Base-by-base conservation (phyloP, 2,329 filamentous ascomycete species). In the Fusarium poae region DNA sequence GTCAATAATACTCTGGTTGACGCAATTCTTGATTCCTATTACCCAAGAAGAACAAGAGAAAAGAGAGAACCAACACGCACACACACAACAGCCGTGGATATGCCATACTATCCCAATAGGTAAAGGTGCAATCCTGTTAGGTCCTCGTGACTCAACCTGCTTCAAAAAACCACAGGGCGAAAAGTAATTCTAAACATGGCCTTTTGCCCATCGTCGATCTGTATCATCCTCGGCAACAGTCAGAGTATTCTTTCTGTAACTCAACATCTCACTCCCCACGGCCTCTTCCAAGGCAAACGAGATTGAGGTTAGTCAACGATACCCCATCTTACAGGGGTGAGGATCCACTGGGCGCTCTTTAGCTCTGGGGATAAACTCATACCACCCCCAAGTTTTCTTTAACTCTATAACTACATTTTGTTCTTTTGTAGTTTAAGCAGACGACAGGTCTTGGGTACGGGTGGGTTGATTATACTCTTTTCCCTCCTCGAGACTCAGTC, bases 281-380 rank as follows among this genome's bases (percentile, higher is more conserved):
- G 35, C 65, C 27, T 45, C 30, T 68, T 69, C 66, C 66, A 68
- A 68, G 66, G 66, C 66, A 68, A 66, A 69, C 66, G 66, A 68
- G 66, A 68, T 68, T 68, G 66, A 68, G 49, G 65, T 68, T 68
- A 68, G 66, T 68, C 66, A 68, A 69, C 44, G 61, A 65, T 60
- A 53, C 65, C 55, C 59, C 60, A 46, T 60, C 39, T 44, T 56
- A 34, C 63, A 57, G 45, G 49, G 63, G 29, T 50, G 15, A 7
- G 30, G 56, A 29, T 49, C 54, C 53, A 49, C 62, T 16, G 21
- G 25, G 25, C 30, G 18, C 11, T 37, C 46, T 23, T 51, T 65
- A 42, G 61, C 43, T 60, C 56, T 60, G 65, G 61, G 61, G 65
- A 69, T 68, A 68, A 63, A 68, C 65, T 70, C 66, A 68, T 54